These are phyloP conservation scores for Exophiala phaeomuriformis DNA, from an alignment of 2,329 filamentous ascomycete species.

Conservation along the genomic window DNA sequence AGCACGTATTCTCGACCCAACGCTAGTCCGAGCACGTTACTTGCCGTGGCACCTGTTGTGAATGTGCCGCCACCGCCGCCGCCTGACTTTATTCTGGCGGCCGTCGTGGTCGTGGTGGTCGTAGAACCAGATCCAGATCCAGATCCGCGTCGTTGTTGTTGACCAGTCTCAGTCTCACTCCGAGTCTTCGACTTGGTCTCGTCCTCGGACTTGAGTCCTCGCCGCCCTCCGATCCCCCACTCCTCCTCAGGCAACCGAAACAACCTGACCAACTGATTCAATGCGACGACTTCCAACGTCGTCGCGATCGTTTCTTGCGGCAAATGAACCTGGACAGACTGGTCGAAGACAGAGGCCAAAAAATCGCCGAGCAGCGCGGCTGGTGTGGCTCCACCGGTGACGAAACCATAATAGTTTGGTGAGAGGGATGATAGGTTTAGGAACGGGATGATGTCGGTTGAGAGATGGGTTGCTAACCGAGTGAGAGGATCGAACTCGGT, in stretches of 20 bases:
- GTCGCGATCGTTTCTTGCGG: slow-evolving; percentile 68
- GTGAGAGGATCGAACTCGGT: background rate
- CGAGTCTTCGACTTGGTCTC: too few relatives aligned
- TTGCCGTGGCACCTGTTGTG: slow-evolving; percentile 63
- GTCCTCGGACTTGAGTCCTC: too few relatives aligned
- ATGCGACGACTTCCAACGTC: slow-evolving; percentile 64
- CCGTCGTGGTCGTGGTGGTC: too few relatives aligned
- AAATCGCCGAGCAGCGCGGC: slow-evolving; percentile 76
- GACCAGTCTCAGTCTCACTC: too few relatives aligned
- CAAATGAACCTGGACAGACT: slow-evolving; percentile 78
- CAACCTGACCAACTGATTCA: slow-evolving; percentile 62
- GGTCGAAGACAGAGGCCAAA: slow-evolving; percentile 71
- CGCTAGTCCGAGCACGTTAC: slow-evolving; percentile 59
- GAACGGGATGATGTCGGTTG: slow-evolving; percentile 42
- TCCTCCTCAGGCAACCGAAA: slow-evolving; percentile 50
- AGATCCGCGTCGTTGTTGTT: too few relatives aligned
- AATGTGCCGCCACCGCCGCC: slow-evolving; percentile 69
- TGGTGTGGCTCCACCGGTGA: slow-evolving; percentile 73
- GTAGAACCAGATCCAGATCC: too few relatives aligned
- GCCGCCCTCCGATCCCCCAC: slow-evolving; percentile 39
- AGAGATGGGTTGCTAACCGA: slow-evolving; percentile 30
- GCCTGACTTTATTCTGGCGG: too few relatives aligned
- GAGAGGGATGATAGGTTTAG: slow-evolving; percentile 60
- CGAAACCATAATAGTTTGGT: slow-evolving; percentile 76
- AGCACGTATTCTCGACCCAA: slow-evolving; percentile 59